phyloP scores from a whole-genome alignment of 176 grass and related monocot species.

The Oryza officinalis region DNA sequence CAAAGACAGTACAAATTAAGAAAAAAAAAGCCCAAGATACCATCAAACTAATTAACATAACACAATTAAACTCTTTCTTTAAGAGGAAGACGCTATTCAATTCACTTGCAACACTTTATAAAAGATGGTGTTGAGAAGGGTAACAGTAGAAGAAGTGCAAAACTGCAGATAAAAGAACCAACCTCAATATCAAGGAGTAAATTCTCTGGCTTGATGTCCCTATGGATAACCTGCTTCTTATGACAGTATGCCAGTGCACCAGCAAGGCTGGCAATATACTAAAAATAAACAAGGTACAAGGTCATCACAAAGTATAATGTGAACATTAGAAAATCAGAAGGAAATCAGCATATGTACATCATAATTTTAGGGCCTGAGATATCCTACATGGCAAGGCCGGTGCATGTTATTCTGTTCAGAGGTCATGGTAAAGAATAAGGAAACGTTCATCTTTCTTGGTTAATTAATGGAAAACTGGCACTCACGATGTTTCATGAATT shows the following conservation, averaged over 20 bases:
- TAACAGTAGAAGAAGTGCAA: neutral
- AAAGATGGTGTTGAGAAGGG: conserved; percentile 8
- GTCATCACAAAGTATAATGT: neutral
- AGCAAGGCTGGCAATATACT: conserved; percentile 86
- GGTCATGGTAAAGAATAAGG: neutral
- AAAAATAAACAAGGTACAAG: conserved; percentile 4
- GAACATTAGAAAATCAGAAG: conserved; percentile 19
- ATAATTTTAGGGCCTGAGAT: neutral
- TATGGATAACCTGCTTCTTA: conserved; percentile 92
- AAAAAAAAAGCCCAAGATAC: neutral
- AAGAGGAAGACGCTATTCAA: neutral
- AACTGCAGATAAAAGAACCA: conserved; percentile 17
- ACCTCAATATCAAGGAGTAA: conserved; percentile 88
- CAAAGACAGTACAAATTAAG: neutral
- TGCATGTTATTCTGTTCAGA: neutral
- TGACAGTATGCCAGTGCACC: conserved; percentile 84
- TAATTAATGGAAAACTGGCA: neutral
- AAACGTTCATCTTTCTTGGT: neutral
- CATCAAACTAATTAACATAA: neutral
- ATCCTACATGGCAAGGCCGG: neutral
- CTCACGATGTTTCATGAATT: neutral
- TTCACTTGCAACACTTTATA: neutral
- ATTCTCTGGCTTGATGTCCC: conserved; percentile 98
- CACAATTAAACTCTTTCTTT: too few species aligned
- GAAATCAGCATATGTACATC: neutral